Evolutionary conservation across 1,139 yeast genomes (phyloP).

Genomic region (Ashbya aceris): DNA sequence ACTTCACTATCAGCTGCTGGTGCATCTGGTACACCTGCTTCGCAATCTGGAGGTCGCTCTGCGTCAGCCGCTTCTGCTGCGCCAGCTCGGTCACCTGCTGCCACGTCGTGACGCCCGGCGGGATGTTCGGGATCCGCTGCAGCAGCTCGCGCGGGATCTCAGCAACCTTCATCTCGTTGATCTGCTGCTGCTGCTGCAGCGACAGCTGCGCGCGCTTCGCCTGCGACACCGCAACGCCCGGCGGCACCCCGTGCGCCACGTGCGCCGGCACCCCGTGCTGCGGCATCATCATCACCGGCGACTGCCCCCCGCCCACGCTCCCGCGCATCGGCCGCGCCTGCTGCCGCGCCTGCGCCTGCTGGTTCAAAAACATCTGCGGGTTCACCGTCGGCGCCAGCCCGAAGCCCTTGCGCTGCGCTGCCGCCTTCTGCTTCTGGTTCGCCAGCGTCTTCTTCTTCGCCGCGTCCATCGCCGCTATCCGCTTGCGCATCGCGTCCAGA

Average conservation of each 20-base stretch:
- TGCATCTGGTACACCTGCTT: constrained; percentile 32
- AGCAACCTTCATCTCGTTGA: constrained; percentile 40
- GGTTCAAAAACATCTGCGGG: constrained; percentile 38
- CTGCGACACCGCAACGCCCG: background rate
- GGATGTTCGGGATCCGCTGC: constrained; percentile 65
- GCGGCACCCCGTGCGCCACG: background rate
- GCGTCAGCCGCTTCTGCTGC: constrained; percentile 37
- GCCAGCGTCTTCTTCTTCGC: constrained; percentile 23
- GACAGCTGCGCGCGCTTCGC: constrained; percentile 24
- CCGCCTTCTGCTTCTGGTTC: constrained; percentile 15
- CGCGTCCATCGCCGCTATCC: constrained; percentile 29
- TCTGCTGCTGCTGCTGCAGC: constrained; percentile 26
- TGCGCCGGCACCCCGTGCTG: constrained; percentile 16
- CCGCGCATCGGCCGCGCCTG: constrained; percentile 31
- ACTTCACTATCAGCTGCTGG: constrained; percentile 28
- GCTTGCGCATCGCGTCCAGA: constrained; percentile 29
- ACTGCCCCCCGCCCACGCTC: constrained; percentile 12
- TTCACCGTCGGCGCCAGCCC: constrained; percentile 21
- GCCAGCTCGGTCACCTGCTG: constrained; percentile 66
- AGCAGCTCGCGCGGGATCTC: constrained; percentile 73
- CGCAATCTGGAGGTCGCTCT: constrained; percentile 32
- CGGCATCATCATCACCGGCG: constrained; percentile 12
- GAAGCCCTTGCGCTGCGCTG: constrained; percentile 10
- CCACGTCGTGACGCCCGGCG: constrained; percentile 81
- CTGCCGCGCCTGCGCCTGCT: constrained; percentile 44